Conservation (phyloP, 257 asterid genomes). For the Forsythia viridissima region DNA sequence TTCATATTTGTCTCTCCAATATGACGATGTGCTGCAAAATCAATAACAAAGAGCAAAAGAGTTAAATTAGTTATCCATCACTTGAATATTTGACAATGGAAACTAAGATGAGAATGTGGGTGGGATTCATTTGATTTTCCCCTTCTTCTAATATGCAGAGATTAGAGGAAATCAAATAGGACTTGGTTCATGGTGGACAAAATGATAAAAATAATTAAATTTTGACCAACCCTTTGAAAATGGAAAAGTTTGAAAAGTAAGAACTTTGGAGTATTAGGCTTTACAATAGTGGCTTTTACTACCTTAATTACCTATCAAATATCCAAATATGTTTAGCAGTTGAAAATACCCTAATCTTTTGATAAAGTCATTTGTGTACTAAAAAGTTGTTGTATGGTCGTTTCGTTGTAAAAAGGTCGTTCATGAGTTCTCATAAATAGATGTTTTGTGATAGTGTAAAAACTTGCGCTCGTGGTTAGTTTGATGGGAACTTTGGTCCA, state of each 20-base stretch:
- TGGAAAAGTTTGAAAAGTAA: background rate
- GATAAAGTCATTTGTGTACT: too few species aligned
- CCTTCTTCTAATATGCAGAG: background rate
- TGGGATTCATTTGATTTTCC: conserved; percentile 17
- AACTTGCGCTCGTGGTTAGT: too few species aligned
- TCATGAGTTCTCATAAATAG: too few species aligned
- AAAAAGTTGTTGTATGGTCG: too few species aligned
- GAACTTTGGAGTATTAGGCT: too few species aligned
- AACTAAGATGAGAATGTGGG: conserved; percentile 8
- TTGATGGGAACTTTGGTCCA: too few species aligned
- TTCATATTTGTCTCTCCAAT: conserved; percentile 99
- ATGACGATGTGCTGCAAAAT: conserved; percentile 84
- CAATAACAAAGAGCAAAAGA: conserved; percentile 12
- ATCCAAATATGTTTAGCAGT: too few species aligned
- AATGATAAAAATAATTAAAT: background rate
- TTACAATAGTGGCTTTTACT: too few species aligned
- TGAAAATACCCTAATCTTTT: too few species aligned
- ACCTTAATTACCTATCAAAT: too few species aligned
- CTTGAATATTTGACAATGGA: background rate
- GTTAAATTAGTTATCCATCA: conserved; percentile 9
- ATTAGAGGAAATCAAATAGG: background rate
- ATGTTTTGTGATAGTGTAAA: too few species aligned
- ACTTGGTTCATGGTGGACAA: background rate
- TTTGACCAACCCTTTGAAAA: background rate
- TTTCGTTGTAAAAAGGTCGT: too few species aligned